Conservation (phyloP, 2,329 filamentous ascomycete genomes). For the Madurella mycetomatis region DNA sequence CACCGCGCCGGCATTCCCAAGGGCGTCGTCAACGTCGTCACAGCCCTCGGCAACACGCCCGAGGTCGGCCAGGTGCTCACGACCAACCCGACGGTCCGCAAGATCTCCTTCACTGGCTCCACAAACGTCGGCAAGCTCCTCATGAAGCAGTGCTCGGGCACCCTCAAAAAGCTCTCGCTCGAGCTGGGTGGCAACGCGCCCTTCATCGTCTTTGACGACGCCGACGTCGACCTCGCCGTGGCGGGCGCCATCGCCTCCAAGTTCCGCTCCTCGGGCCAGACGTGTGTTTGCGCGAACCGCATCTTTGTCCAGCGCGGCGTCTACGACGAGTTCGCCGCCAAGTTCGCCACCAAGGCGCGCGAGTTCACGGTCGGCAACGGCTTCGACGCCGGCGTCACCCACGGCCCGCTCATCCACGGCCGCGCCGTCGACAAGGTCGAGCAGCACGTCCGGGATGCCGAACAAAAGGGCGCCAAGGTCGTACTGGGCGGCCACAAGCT, state of each 20-base stretch:
- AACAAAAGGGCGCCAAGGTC: slow-evolving; percentile 70
- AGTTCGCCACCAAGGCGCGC: slow-evolving; percentile 67
- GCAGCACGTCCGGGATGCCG: slow-evolving; percentile 73
- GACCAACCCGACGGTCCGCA: slow-evolving; percentile 70
- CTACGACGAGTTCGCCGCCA: slow-evolving; percentile 68
- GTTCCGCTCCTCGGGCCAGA: slow-evolving; percentile 93
- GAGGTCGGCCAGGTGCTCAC: slow-evolving; percentile 75
- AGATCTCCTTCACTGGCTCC: slow-evolving; percentile 90
- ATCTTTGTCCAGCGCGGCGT: slow-evolving; percentile 75
- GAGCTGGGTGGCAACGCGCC: slow-evolving; percentile 94
- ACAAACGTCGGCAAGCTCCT: slow-evolving; percentile 66
- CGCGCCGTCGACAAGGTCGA: slow-evolving; percentile 77
- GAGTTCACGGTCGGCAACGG: slow-evolving; percentile 72
- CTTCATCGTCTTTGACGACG: slow-evolving; percentile 95
- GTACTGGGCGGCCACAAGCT: slow-evolving; percentile 70
- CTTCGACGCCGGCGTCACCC: slow-evolving; percentile 65
- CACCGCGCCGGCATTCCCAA: slow-evolving; percentile 83
- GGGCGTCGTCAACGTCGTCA: slow-evolving; percentile 87
- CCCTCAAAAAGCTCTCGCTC: slow-evolving; percentile 78
- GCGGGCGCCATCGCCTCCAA: slow-evolving; percentile 79
- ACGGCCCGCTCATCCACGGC: slow-evolving; percentile 80
- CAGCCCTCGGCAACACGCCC: slow-evolving; percentile 71
- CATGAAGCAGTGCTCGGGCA: slow-evolving; percentile 83
- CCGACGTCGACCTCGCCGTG: slow-evolving; percentile 81
- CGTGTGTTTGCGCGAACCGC: slow-evolving; percentile 85